These are phyloP conservation scores for Pleurotus tuoliensis DNA, from an alignment of 768 basidiomycete species.

Conservation along the genomic window DNA sequence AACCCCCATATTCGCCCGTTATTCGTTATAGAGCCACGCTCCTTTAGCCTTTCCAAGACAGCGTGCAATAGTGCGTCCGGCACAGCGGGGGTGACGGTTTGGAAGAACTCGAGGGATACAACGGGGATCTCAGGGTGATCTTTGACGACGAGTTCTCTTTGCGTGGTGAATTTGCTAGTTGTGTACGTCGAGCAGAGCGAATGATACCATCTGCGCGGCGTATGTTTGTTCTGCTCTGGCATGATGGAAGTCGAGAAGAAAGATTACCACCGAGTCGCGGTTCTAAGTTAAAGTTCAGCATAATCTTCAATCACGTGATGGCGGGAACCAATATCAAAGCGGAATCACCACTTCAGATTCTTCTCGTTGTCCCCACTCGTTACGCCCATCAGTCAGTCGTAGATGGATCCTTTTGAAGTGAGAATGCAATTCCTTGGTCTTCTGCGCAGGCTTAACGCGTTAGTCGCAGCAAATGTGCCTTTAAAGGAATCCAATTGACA, in stretches of 20 bases:
- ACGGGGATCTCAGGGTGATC: background rate
- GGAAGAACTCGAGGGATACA: background rate
- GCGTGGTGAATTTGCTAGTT: background rate
- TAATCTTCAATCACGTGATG: background rate
- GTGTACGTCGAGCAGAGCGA: background rate
- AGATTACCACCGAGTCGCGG: no score
- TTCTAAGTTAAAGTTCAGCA: no score
- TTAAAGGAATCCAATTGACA: slow-evolving; percentile 3
- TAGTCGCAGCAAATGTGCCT: slow-evolving; percentile 15
- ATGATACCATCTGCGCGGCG: background rate
- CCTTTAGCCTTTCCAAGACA: background rate
- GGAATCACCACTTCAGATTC: no score
- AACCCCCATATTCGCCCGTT: background rate
- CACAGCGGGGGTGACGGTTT: background rate
- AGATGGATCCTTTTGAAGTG: slow-evolving; percentile 37
- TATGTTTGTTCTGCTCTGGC: background rate
- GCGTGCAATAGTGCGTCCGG: background rate
- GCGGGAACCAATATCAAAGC: no score
- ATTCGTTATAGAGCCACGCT: background rate
- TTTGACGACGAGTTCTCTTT: background rate
- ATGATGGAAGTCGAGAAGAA: no score
- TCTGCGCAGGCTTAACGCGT: slow-evolving; percentile 32
- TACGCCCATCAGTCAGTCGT: background rate
- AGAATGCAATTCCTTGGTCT: slow-evolving; percentile 34
- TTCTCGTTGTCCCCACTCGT: no score